phyloP scores from a whole-genome alignment of 805 yeast species.

The Saturnispora bothae region DNA sequence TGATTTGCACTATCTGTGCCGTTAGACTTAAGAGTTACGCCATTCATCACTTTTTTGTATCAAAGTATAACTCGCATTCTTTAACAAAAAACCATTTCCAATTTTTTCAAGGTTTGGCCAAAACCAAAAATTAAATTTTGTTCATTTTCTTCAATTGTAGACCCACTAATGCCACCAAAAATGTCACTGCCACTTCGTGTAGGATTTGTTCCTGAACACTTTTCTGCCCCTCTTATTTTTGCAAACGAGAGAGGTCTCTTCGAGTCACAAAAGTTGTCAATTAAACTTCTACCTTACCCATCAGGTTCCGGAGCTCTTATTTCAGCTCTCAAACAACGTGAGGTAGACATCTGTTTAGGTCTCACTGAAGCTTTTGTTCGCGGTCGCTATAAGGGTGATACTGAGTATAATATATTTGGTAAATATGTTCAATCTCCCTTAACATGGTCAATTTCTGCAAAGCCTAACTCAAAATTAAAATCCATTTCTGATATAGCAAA shows the following conservation, averaged over 20 bases:
- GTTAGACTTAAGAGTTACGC: background rate
- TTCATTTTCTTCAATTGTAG: too few relatives aligned
- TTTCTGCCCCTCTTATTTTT: background rate
- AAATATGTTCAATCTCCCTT: conserved; percentile 81
- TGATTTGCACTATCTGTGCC: conserved; percentile 1
- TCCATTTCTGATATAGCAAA: conserved; percentile 30
- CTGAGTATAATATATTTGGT: conserved; percentile 54
- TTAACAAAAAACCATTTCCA: background rate
- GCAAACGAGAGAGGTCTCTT: too few relatives aligned
- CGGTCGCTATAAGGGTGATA: conserved; percentile 63
- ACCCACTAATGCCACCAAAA: too few relatives aligned
- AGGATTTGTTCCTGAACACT: background rate
- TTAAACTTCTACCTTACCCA: too few relatives aligned
- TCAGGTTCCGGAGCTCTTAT: conserved; percentile 87
- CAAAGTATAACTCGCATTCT: background rate
- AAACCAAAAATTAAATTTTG: too few relatives aligned
- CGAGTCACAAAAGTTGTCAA: too few relatives aligned
- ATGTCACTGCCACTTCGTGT: background rate
- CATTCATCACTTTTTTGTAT: background rate
- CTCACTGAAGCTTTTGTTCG: conserved; percentile 86
- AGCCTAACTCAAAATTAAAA: conserved; percentile 50
- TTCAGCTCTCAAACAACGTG: conserved; percentile 50
- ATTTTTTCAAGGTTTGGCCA: background rate
- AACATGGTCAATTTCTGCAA: conserved; percentile 86
- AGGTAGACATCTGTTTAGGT: conserved; percentile 77